Conservation (phyloP, 192 early-diverging fungal species). For the Entomortierella parvispora region DNA sequence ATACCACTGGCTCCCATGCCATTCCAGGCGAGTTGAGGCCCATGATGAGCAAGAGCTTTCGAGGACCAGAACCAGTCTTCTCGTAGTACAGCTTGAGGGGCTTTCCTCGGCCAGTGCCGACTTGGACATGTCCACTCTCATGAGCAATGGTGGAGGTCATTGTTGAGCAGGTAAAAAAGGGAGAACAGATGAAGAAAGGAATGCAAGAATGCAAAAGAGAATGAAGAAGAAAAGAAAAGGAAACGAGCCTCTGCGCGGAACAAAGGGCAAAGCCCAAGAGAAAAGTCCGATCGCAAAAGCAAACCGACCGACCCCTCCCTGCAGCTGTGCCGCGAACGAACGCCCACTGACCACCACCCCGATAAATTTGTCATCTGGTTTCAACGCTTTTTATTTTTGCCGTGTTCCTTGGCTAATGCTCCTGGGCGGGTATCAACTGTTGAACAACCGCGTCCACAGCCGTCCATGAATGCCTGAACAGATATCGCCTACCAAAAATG, state of each 20-base stretch:
- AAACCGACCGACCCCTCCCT: no score
- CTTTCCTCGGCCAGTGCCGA: conserved; percentile 43
- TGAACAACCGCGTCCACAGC: conserved; percentile 81
- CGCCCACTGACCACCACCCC: no score
- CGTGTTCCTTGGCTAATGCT: no score
- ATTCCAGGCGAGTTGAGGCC: conserved; percentile 54
- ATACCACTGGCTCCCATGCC: conserved; percentile 45
- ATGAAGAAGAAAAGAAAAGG: neutral
- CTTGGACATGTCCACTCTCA: conserved; percentile 56
- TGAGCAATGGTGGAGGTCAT: conserved; percentile 9
- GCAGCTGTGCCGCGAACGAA: no score
- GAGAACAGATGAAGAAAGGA: neutral
- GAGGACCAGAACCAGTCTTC: conserved; percentile 75
- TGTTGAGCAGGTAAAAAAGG: neutral
- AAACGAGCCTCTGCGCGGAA: no score
- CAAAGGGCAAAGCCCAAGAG: no score
- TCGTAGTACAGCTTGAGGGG: conserved; percentile 82
- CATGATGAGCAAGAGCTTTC: conserved; percentile 80
- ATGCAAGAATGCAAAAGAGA: neutral
- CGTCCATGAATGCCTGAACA: conserved; percentile 83
- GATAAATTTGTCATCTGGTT: no score
- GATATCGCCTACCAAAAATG: conserved; percentile 76
- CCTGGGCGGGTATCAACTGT: no score
- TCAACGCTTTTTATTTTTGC: no score
- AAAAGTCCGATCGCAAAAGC: no score